These are phyloP conservation scores for Aureobasidium sp. DNA, from an alignment of 2,329 filamentous ascomycete genomes.

Conservation along the genomic window DNA sequence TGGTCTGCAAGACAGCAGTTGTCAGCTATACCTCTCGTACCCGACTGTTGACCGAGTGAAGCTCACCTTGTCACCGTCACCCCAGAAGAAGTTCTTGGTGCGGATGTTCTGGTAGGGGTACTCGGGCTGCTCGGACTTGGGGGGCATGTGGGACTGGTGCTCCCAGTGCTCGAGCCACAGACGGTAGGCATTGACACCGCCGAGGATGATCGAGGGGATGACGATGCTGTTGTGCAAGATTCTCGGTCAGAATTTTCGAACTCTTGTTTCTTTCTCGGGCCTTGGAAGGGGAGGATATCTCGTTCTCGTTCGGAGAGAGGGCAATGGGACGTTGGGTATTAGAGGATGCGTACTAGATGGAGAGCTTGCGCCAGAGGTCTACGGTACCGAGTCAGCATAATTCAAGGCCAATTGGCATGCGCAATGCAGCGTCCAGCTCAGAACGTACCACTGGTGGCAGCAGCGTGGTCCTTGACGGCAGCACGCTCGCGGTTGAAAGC, in stretches of 20 bases:
- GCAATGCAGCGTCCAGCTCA: background rate
- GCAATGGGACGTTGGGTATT: background rate
- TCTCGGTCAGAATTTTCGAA: background rate
- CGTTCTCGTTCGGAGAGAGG: background rate
- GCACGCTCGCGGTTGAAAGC: slow-evolving; percentile 87
- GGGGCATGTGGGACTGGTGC: slow-evolving; percentile 79
- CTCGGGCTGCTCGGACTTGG: slow-evolving; percentile 83
- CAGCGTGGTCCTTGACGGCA: slow-evolving; percentile 86
- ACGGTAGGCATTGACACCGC: slow-evolving; percentile 74
- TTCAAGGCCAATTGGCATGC: background rate
- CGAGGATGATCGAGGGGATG: slow-evolving; percentile 64
- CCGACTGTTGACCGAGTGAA: too few species aligned
- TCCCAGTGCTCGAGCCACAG: slow-evolving; percentile 97
- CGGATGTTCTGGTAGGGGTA: slow-evolving; percentile 98
- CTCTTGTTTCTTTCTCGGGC: background rate
- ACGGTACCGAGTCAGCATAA: slow-evolving; percentile 13
- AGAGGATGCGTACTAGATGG: slow-evolving; percentile 64
- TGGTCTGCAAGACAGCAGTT: slow-evolving; percentile 32
- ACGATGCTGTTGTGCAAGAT: slow-evolving; percentile 53
- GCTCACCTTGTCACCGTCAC: slow-evolving; percentile 86
- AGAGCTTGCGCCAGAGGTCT: slow-evolving; percentile 96
- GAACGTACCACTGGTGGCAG: slow-evolving; percentile 69
- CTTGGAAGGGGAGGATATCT: slow-evolving; percentile 13
- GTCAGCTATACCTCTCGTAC: background rate
- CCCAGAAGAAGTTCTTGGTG: slow-evolving; percentile 91